phyloP scores from a whole-genome alignment of 2,329 filamentous ascomycete genomes.

The Fusarium tupiense region DNA sequence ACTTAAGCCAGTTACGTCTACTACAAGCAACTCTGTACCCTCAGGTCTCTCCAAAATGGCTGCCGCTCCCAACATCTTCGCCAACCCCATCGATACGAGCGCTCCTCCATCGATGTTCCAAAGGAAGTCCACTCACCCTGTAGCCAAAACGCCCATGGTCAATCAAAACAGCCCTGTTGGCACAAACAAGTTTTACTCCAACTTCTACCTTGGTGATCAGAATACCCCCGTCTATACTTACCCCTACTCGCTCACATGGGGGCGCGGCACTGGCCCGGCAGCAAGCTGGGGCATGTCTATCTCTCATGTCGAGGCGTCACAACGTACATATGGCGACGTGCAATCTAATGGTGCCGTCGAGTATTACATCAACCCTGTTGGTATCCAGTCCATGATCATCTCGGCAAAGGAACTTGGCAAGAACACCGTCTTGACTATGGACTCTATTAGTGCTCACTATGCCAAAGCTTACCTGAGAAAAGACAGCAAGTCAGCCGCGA shows the following conservation, averaged over 20 bases:
- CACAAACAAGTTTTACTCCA: constrained; percentile 86
- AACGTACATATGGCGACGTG: constrained; percentile 73
- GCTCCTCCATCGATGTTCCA: constrained; percentile 60
- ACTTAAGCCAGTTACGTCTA: constrained; percentile 39
- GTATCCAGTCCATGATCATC: constrained; percentile 82
- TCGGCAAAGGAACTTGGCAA: constrained; percentile 78
- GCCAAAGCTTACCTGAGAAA: constrained; percentile 74
- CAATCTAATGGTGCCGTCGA: constrained; percentile 65
- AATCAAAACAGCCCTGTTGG: constrained; percentile 61
- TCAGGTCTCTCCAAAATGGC: constrained; percentile 37
- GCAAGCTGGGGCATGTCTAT: constrained; percentile 81
- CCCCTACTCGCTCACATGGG: constrained; percentile 77
- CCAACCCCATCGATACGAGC: constrained; percentile 61
- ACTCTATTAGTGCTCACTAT: constrained; percentile 66
- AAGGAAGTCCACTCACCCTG: constrained; percentile 66
- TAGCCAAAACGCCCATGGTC: constrained; percentile 64
- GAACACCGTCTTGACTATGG: constrained; percentile 65
- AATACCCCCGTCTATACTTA: constrained; percentile 76
- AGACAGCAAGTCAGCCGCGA: constrained; percentile 61
- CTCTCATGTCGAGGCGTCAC: constrained; percentile 74
- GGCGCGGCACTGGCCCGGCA: constrained; percentile 68
- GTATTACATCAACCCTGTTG: constrained; percentile 84
- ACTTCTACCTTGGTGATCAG: constrained; percentile 81
- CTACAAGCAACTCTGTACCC: constrained; percentile 36
- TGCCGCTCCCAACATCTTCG: constrained; percentile 62